Evolutionary conservation across 345 rosid species (phyloP).

Genomic region (Tarenaya hassleriana): DNA sequence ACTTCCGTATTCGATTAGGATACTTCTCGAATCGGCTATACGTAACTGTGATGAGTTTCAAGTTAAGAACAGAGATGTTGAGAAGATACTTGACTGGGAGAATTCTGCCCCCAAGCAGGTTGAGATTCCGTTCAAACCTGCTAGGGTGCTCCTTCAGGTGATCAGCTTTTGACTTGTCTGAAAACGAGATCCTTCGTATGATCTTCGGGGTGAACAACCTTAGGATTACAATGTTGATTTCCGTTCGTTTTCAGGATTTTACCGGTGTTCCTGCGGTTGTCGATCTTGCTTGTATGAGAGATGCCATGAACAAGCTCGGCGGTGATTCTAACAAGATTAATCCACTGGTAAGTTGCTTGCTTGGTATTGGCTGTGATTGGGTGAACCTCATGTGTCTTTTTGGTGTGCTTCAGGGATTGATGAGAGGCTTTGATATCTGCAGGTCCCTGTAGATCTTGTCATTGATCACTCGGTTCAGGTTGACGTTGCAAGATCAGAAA

Average conservation of each 20-base stretch:
- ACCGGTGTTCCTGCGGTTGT: slow-evolving; percentile 89
- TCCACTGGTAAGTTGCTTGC: slow-evolving; percentile 53
- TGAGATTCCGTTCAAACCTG: slow-evolving; percentile 97
- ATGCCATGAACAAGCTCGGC: slow-evolving; percentile 72
- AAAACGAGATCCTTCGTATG: no score
- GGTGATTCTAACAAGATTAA: slow-evolving; percentile 77
- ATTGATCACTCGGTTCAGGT: slow-evolving; percentile 96
- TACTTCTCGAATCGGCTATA: slow-evolving; percentile 91
- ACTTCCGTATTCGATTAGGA: slow-evolving; percentile 87
- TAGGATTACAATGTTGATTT: background rate
- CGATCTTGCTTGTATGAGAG: slow-evolving; percentile 89
- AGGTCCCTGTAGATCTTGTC: slow-evolving; percentile 98
- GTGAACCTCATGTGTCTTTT: no score
- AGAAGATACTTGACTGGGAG: slow-evolving; percentile 96
- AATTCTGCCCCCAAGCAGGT: slow-evolving; percentile 83
- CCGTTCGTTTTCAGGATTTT: slow-evolving; percentile 47
- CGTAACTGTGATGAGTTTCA: slow-evolving; percentile 97
- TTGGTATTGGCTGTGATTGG: no score
- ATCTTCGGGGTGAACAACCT: no score
- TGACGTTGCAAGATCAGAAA: slow-evolving; percentile 86
- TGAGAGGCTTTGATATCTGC: slow-evolving; percentile 11
- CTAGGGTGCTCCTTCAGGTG: slow-evolving; percentile 96
- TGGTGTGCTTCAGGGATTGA: background rate
- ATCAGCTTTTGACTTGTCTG: no score
- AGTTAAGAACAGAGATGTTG: slow-evolving; percentile 86